These are phyloP conservation scores for Austroboletus niveus DNA, from an alignment of 1,284 basidiomycete species.

Conservation along the genomic window DNA sequence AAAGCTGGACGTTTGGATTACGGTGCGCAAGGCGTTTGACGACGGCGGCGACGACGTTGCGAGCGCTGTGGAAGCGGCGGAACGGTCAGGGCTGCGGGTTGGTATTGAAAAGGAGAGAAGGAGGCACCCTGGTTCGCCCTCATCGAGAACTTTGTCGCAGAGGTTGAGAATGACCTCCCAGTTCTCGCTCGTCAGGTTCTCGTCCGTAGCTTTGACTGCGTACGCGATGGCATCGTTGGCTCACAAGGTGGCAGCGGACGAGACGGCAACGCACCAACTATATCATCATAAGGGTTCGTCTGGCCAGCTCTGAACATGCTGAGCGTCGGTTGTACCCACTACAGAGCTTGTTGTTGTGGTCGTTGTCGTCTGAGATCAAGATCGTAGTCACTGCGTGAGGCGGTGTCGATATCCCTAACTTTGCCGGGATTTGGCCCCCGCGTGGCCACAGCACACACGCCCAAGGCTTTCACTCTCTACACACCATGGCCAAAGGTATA, in stretches of 20 bases:
- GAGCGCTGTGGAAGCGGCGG: constrained; percentile 56
- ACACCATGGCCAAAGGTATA: constrained; percentile 60
- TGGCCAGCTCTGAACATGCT: constrained; percentile 66
- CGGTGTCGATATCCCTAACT: constrained; percentile 24
- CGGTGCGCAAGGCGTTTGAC: constrained; percentile 92
- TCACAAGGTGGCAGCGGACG: not conserved
- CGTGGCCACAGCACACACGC: not conserved
- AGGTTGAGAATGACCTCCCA: constrained; percentile 95
- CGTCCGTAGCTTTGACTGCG: constrained; percentile 89
- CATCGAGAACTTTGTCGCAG: constrained; percentile 95
- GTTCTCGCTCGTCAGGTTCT: constrained; percentile 91
- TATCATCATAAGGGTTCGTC: constrained; percentile 88
- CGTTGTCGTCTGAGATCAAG: constrained; percentile 7
- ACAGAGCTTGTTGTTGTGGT: constrained; percentile 14
- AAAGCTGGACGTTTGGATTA: constrained; percentile 96
- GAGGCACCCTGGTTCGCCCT: constrained; percentile 77
- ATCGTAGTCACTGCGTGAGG: constrained; percentile 27
- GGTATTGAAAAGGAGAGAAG: not conserved
- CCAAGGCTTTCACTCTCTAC: constrained; percentile 11
- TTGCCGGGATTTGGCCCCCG: constrained; percentile 12
- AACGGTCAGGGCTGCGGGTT: constrained; percentile 15
- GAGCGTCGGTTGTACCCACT: constrained; percentile 2
- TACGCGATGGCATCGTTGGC: constrained; percentile 4
- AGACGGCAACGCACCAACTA: constrained; percentile 69
- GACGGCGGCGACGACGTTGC: constrained; percentile 81